Percentiles rank a stretch among this genome's conserved stretches.
These are phyloP conservation scores for Brasilioporus rufonigricans DNA, from an alignment of 768 basidiomycete species.

Conservation along the genomic window DNA sequence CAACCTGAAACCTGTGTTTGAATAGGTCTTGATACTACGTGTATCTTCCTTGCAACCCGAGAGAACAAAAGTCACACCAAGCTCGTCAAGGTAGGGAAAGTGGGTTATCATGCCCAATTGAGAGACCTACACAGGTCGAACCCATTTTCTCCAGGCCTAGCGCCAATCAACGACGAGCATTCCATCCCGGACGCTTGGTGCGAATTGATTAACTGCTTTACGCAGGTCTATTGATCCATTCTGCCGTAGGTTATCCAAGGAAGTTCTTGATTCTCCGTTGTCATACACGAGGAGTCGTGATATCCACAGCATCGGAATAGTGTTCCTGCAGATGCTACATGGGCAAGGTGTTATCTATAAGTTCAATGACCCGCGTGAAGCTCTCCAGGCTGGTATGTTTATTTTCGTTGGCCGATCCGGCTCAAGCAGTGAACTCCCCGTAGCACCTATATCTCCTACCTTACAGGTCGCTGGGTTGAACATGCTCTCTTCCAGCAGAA, in stretches of 20 bases:
- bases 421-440: neutral
- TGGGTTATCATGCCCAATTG: conserved; percentile 68
- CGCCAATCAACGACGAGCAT: conserved; percentile 15
- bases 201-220: neutral
- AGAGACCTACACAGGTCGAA: conserved; percentile 85
- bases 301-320: conserved; percentile 77
- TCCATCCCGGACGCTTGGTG: conserved; percentile 32
- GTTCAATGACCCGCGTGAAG: conserved; percentile 54
- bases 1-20: neutral
- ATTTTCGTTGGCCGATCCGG: neutral
- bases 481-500: conserved; percentile 62
- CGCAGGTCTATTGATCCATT: neutral
- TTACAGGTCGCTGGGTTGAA: conserved; percentile 51
- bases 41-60: conserved; percentile 59
- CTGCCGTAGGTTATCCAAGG: conserved; percentile 62
- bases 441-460: conserved; percentile 53
- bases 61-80: conserved; percentile 54
- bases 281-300: conserved; percentile 76
- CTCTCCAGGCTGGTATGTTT: conserved; percentile 50
- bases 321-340: conserved; percentile 83
- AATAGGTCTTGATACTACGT: conserved; percentile 55
- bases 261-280: conserved; percentile 76
- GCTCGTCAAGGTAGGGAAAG: conserved; percentile 70
- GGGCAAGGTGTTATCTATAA: conserved; percentile 64
- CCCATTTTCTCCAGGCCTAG: conserved; percentile 49